A percentile compares a stretch with the other conserved stretches of the same genome.
Evolutionary conservation across 164 flowering plant species (phyloP).

Genomic region (Nelumbo lutea): DNA sequence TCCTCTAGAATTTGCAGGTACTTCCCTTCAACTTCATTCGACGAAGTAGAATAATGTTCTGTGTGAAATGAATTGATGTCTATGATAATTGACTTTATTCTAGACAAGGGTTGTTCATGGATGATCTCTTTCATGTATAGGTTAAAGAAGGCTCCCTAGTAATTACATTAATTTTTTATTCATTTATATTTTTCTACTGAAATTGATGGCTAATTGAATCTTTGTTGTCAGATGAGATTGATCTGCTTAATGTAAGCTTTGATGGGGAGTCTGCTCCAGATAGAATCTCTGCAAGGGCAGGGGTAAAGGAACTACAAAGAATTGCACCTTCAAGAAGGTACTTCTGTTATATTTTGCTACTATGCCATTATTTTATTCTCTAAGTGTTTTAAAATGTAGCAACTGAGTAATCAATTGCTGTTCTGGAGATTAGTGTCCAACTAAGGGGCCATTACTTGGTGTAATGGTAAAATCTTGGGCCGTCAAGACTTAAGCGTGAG

Average conservation of each 20-base stretch:
- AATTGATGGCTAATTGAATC: constrained; percentile 7
- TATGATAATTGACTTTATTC: background rate
- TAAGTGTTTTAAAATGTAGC: background rate
- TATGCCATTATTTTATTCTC: background rate
- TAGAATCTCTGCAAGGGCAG: constrained; percentile 80
- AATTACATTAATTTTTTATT: background rate
- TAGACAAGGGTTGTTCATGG: background rate
- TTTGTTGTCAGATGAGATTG: constrained; percentile 68
- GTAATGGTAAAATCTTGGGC: too few species aligned
- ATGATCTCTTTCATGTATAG: background rate
- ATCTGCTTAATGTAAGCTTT: constrained; percentile 95
- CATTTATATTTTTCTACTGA: background rate
- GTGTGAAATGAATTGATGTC: background rate
- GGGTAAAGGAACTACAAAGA: constrained; percentile 66
- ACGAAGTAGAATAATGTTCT: too few species aligned
- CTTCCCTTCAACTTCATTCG: background rate
- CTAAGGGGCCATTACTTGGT: too few species aligned
- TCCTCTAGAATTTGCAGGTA: background rate
- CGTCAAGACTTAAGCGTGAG: too few species aligned
- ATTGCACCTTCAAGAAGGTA: constrained; percentile 82
- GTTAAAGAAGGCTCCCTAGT: background rate
- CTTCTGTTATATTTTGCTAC: background rate
- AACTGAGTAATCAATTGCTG: background rate
- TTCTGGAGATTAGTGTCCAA: background rate
- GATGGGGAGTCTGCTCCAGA: constrained; percentile 91